Conservation (phyloP, 2,329 filamentous ascomycete genomes). For the Coniochaeta hoffmannii region DNA sequence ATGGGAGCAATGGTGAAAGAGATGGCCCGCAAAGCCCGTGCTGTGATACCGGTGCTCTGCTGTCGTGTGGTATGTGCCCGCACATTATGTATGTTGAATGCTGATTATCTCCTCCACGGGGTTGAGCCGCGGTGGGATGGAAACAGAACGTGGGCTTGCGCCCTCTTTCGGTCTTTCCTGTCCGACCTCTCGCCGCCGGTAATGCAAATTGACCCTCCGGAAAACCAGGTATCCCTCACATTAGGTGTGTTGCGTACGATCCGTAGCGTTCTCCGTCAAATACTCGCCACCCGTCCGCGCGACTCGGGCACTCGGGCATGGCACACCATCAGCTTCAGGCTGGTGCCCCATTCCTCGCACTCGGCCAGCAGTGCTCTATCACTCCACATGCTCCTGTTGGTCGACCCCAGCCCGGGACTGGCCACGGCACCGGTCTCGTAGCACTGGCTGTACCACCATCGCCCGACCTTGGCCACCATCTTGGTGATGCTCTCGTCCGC, state of each 20-base stretch:
- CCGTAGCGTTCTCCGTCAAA: conserved; percentile 26
- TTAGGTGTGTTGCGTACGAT: background rate
- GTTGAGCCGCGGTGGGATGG: background rate
- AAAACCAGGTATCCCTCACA: background rate
- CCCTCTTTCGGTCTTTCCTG: conserved; percentile 5
- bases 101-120: background rate
- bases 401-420: conserved; percentile 24
- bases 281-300: conserved; percentile 37
- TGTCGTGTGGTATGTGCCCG: conserved; percentile 1
- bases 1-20: background rate
- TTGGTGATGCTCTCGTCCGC: conserved; percentile 84
- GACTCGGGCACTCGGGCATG: conserved; percentile 73
- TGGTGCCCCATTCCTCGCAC: conserved; percentile 80
- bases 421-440: conserved; percentile 65
- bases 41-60: conserved; percentile 11
- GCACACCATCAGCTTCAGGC: conserved; percentile 84
- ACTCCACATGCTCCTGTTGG: conserved; percentile 63
- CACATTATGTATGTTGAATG: background rate
- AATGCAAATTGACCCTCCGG: background rate
- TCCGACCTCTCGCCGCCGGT: background rate
- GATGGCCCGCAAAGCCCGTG: conserved; percentile 2
- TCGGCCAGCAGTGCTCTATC: conserved; percentile 70
- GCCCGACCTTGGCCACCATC: conserved; percentile 83
- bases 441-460: conserved; percentile 95
- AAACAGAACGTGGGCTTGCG: conserved; percentile 3